These are phyloP conservation scores for Fusarium buharicum DNA, from an alignment of 2,329 filamentous ascomycete species.

Conservation along the genomic window DNA sequence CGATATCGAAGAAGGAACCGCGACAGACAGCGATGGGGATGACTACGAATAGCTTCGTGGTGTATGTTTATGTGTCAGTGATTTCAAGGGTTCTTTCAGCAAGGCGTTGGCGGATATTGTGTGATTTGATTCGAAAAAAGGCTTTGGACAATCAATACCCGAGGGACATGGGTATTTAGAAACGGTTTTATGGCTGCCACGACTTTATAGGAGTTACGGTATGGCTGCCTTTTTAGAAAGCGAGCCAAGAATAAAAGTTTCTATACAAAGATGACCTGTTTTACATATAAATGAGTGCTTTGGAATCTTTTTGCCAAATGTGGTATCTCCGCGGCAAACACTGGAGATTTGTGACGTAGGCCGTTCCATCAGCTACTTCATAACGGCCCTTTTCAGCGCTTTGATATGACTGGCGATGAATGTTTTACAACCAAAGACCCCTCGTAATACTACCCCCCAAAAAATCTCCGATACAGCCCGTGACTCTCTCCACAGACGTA, in stretches of 20 bases:
- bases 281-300: not conserved
- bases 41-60: conserved; percentile 50
- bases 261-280: not conserved
- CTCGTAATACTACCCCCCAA: not conserved
- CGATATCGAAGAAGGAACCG: conserved; percentile 61
- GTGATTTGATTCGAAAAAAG: conserved; percentile 21
- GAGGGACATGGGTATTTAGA: conserved; percentile 14
- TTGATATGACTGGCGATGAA: not conserved
- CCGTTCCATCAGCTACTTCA: not conserved
- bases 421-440: not conserved
- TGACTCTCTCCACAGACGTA: conserved; percentile 1
- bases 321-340: conserved; percentile 11
- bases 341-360: conserved; percentile 7
- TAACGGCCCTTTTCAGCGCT: not conserved
- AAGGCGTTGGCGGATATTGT: conserved; percentile 37
- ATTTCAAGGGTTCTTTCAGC: conserved; percentile 28
- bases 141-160: conserved; percentile 34
- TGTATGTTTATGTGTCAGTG: conserved; percentile 6
- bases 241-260: conserved; percentile 6
- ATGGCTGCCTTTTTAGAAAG: conserved; percentile 1
- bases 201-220: conserved; percentile 16
- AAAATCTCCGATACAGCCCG: conserved; percentile 5
- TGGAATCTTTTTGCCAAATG: conserved; percentile 5
- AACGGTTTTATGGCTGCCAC: conserved; percentile 1
- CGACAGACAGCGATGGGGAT: conserved; percentile 60